Evolutionary conservation across 306 rosid species (phyloP).

Genomic region (Notholithocarpus densiflorus): DNA sequence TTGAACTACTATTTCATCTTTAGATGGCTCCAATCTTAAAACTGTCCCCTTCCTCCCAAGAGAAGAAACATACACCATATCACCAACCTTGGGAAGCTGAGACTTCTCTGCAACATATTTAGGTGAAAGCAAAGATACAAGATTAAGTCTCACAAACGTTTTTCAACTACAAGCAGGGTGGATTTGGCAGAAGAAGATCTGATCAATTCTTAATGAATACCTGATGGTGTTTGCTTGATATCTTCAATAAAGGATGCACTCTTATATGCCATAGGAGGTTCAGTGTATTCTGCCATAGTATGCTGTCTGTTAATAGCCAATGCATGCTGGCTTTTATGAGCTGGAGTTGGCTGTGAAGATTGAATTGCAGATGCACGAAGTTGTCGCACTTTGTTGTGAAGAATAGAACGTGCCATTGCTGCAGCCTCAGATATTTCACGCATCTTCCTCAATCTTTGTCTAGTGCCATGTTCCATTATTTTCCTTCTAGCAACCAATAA

Average conservation of each 20-base stretch:
- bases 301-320: slow-evolving; percentile 26
- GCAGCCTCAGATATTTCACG: slow-evolving; percentile 68
- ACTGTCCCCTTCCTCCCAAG: slow-evolving; percentile 67
- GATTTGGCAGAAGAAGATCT: neutral
- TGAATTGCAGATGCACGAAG: slow-evolving; percentile 47
- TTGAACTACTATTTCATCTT: slow-evolving; percentile 77
- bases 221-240: slow-evolving; percentile 38
- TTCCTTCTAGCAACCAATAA: slow-evolving; percentile 57
- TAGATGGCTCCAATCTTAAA: slow-evolving; percentile 61
- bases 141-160: neutral
- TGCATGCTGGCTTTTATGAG: slow-evolving; percentile 28
- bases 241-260: slow-evolving; percentile 34
- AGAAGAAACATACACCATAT: slow-evolving; percentile 60
- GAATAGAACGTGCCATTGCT: slow-evolving; percentile 63
- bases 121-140: slow-evolving; percentile 18
- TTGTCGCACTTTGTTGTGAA: slow-evolving; percentile 69
- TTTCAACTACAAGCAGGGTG: slow-evolving; percentile 2
- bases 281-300: slow-evolving; percentile 20
- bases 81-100: slow-evolving; percentile 68
- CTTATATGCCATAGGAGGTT: slow-evolving; percentile 30
- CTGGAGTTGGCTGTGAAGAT: slow-evolving; percentile 34
- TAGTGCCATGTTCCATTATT: slow-evolving; percentile 49
- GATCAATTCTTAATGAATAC: slow-evolving; percentile 34
- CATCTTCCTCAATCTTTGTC: slow-evolving; percentile 54
- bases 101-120: slow-evolving; percentile 51